Base-by-base conservation (phyloP, 441 rosid genomes). In the Populus tomentosa region DNA sequence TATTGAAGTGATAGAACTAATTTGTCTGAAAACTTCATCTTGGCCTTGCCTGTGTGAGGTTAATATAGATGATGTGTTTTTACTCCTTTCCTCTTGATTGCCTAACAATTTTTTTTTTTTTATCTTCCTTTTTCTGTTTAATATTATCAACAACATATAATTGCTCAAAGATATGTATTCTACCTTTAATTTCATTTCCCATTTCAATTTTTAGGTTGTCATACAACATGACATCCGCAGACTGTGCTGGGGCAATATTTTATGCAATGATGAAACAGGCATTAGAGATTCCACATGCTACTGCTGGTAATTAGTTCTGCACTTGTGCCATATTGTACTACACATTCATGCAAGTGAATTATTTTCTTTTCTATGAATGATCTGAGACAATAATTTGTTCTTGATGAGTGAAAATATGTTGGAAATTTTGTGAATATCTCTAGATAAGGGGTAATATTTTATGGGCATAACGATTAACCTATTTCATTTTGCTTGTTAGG, bases 161-260 rank as follows among this genome's bases (percentile, higher is more conserved):
- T 67, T 67, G 10, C 3, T 69, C 81, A 20, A 72, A 75, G 4
- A 5, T 36, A 23, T 64, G 20, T 70, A 16, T 67, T 56, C 78
- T 71, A 26, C 66, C 78, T 76, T 2, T 53, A 74, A 6, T 7
- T 32, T 65, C 76, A 38, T 76, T 61, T 80, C 26, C 53, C 75
- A 65, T 80, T 81, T 10, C 40, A 30, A 23, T 78, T 80, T 76
- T 85, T 88, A 92, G 94, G 86, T 85, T 96, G 84, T 91, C 98
- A 24, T 96, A 76, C 85, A 91, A 92, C 87, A 90, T 89, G 96
- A 85, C 94, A 71, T 84, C 98, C 75, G 85, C 87, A 73, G 97
- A 90, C 84, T 92, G 98, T 87, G 92, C 91, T 73, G 98, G 98
- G 72, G 98, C 97, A 66, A 53, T 89, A 82, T 96, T 96, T 86